phyloP scores from a whole-genome alignment of 2,329 filamentous ascomycete species.

The Pyrenochaeta sp. region DNA sequence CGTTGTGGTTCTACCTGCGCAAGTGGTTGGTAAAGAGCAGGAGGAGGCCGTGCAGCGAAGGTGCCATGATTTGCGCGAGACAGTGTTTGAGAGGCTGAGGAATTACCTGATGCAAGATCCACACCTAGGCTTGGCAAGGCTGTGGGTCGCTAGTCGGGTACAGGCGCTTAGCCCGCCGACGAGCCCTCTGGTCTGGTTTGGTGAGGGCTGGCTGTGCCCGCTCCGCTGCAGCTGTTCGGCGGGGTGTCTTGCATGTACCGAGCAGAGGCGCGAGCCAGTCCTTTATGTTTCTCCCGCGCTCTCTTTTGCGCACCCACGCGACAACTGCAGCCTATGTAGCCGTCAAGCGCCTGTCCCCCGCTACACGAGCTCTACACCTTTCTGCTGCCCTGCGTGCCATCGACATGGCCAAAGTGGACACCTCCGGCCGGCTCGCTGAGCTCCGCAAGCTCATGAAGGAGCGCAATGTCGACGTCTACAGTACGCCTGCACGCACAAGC shows the following conservation, averaged over 20 bases:
- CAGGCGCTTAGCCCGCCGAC: slow-evolving; percentile 4
- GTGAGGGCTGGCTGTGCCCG: slow-evolving; percentile 8
- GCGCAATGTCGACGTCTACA: slow-evolving; percentile 87
- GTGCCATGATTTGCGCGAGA: slow-evolving; percentile 22
- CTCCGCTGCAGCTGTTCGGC: slow-evolving; percentile 21
- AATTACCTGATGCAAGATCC: background rate
- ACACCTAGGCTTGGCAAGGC: slow-evolving; percentile 11
- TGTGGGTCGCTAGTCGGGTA: slow-evolving; percentile 2
- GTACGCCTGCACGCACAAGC: slow-evolving; percentile 59
- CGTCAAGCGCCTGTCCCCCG: slow-evolving; percentile 15
- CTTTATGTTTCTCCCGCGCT: slow-evolving; percentile 42
- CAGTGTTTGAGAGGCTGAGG: slow-evolving; percentile 4
- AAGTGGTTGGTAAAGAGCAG: slow-evolving; percentile 14
- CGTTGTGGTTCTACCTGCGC: slow-evolving; percentile 19
- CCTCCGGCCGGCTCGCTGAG: slow-evolving; percentile 74
- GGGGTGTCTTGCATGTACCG: slow-evolving; percentile 30
- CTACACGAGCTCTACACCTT: slow-evolving; percentile 38
- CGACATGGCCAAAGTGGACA: slow-evolving; percentile 82
- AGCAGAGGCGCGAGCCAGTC: slow-evolving; percentile 24
- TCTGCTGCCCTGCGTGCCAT: slow-evolving; percentile 38
- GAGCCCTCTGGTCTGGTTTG: too few species aligned
- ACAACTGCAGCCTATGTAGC: slow-evolving; percentile 35
- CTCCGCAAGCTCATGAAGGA: slow-evolving; percentile 88
- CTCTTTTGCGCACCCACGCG: slow-evolving; percentile 38
- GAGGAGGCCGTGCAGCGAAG: slow-evolving; percentile 5